These are phyloP conservation scores for Pseudonitzschia multiseries DNA, from an alignment of 108 stramenopile genomes.

Conservation along the genomic window DNA sequence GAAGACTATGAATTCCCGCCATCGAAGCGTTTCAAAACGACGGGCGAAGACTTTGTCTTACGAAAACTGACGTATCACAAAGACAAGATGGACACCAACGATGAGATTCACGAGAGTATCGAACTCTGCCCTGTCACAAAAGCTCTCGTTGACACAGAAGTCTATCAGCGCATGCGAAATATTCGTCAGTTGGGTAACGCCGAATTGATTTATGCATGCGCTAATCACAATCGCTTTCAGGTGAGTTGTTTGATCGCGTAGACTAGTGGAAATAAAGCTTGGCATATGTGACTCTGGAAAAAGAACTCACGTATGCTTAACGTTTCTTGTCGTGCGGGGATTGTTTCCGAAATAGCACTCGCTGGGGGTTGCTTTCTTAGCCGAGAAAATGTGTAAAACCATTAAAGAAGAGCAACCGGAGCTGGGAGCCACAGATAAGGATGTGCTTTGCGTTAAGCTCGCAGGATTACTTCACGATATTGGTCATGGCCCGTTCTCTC, in stretches of 20 bases:
- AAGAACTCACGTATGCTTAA: background rate
- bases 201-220: constrained; percentile 68
- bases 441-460: constrained; percentile 90
- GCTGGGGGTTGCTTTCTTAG: constrained; percentile 77
- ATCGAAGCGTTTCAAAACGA: constrained; percentile 10
- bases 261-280: background rate
- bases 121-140: constrained; percentile 67
- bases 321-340: background rate
- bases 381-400: constrained; percentile 51
- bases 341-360: constrained; percentile 21
- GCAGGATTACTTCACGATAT: constrained; percentile 92
- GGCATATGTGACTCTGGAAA: background rate
- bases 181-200: constrained; percentile 84
- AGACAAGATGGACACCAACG: constrained; percentile 56
- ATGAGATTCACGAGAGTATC: constrained; percentile 74
- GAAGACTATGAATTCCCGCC: constrained; percentile 4
- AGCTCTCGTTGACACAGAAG: constrained; percentile 65
- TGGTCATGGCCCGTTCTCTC: constrained; percentile 90
- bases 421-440: constrained; percentile 71
- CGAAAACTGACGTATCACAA: background rate
- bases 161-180: constrained; percentile 83
- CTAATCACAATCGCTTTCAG: constrained; percentile 87
- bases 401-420: constrained; percentile 54
- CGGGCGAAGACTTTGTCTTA: constrained; percentile 7
- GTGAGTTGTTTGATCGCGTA: background rate